phyloP scores from a whole-genome alignment of 805 yeast genomes.

The Yamadazyma phyllophila region DNA sequence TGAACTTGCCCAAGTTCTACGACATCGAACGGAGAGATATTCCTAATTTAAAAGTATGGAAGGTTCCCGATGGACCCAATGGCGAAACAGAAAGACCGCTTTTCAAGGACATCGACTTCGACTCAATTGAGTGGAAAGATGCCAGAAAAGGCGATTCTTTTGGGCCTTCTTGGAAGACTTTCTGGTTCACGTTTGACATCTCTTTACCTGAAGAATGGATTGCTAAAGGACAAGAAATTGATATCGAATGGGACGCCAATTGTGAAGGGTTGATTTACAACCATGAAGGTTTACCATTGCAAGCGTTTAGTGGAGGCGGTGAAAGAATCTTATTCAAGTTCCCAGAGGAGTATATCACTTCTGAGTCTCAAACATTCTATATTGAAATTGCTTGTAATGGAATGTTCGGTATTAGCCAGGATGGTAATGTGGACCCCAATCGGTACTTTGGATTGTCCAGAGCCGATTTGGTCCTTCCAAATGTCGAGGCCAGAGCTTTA shows the following conservation, averaged over 20 bases:
- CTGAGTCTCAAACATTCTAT: conserved; percentile 63
- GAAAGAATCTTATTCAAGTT: conserved; percentile 73
- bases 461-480: conserved; percentile 82
- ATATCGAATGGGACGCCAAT: conserved; percentile 80
- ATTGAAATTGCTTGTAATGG: conserved; percentile 92
- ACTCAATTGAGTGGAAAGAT: conserved; percentile 45
- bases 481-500: conserved; percentile 74
- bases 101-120: conserved; percentile 55
- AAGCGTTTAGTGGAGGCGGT: conserved; percentile 84
- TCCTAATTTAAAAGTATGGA: conserved; percentile 57
- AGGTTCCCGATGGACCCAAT: conserved; percentile 58
- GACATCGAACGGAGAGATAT: conserved; percentile 55
- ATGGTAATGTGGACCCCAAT: conserved; percentile 65
- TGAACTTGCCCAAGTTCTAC: conserved; percentile 82
- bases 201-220: conserved; percentile 64
- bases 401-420: conserved; percentile 74
- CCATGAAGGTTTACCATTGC: conserved; percentile 64
- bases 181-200: conserved; percentile 78
- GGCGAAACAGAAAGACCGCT: conserved; percentile 57
- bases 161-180: conserved; percentile 97
- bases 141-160: conserved; percentile 71
- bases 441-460: conserved; percentile 62
- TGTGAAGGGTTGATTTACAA: conserved; percentile 83
- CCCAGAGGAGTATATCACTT: conserved; percentile 53
- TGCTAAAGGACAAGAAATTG: conserved; percentile 45